These are phyloP conservation scores for Backusella circina DNA, from an alignment of 192 early-diverging fungal species.

Conservation along the genomic window DNA sequence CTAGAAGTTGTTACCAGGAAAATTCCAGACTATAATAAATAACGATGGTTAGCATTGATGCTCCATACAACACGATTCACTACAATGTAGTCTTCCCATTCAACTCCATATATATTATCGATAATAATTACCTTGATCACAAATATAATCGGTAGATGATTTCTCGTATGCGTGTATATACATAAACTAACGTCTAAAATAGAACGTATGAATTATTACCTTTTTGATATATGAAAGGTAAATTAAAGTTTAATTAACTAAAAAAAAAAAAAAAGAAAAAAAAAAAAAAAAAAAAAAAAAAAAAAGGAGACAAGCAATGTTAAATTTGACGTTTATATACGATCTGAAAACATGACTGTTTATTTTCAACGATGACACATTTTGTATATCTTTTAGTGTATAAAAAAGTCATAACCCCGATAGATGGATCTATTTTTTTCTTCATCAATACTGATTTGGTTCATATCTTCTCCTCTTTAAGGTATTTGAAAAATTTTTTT, in stretches of 20 bases:
- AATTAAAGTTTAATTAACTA: not conserved
- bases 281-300: not conserved
- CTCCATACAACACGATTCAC: not conserved
- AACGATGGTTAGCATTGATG: not conserved
- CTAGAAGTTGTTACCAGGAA: constrained; percentile 6
- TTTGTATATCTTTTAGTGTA: not conserved
- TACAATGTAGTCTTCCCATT: not conserved
- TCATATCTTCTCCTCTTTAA: not conserved
- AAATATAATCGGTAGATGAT: constrained; percentile 87
- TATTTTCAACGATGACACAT: not conserved
- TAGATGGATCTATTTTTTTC: not conserved
- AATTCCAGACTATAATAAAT: constrained; percentile 24
- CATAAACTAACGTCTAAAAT: constrained; percentile 39
- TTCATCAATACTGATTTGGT: not conserved
- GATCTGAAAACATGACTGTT: not conserved
- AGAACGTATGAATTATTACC: constrained; percentile 1
- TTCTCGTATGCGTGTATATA: constrained; percentile 84
- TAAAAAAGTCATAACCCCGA: not conserved
- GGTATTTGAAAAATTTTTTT: not conserved
- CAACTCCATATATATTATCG: not conserved
- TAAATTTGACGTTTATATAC: not conserved
- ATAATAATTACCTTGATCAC: constrained; percentile 67
- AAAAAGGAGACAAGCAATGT: not conserved
- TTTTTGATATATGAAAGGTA: not conserved
- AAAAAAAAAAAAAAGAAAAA: constrained; percentile 1